A percentile compares a stretch with the other conserved stretches of the same genome.
phyloP scores from a whole-genome alignment of 345 rosid species.

The Sapria himalayana region DNA sequence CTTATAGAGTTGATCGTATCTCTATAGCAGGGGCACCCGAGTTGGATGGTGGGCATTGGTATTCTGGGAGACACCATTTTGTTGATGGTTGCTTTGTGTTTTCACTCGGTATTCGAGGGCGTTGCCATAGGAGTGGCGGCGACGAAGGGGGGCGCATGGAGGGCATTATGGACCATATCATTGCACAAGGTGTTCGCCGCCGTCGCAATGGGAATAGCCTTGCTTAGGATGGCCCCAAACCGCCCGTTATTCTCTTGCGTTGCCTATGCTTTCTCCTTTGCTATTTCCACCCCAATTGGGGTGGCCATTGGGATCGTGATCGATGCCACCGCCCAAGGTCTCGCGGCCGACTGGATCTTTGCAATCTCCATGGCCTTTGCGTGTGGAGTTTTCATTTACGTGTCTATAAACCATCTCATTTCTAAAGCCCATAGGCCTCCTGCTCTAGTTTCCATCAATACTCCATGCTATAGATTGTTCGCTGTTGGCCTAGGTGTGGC shows the following conservation, averaged over 20 bases:
- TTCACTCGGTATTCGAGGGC: constrained; percentile 68
- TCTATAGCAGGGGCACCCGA: too few species aligned
- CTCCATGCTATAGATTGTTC: constrained; percentile 26
- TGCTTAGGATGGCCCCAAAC: constrained; percentile 48
- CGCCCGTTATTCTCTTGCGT: constrained; percentile 35
- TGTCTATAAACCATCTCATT: constrained; percentile 48
- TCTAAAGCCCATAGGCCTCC: constrained; percentile 36
- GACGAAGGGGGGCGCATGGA: constrained; percentile 48
- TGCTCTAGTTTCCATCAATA: constrained; percentile 12
- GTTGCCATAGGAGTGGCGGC: constrained; percentile 59
- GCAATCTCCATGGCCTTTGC: constrained; percentile 68
- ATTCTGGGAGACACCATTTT: constrained; percentile 56
- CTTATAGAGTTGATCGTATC: too few species aligned
- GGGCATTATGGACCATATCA: constrained; percentile 51
- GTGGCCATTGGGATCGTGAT: constrained; percentile 54
- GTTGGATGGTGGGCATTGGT: too few species aligned
- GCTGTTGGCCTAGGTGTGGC: constrained; percentile 43
- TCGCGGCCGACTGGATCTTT: constrained; percentile 48
- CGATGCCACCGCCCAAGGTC: constrained; percentile 57
- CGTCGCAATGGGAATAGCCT: constrained; percentile 70
- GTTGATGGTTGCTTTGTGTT: constrained; percentile 56
- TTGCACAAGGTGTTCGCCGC: constrained; percentile 71
- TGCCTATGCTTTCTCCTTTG: constrained; percentile 54
- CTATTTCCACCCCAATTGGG: constrained; percentile 58
- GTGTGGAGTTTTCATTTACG: constrained; percentile 58